Percentiles rank a stretch among this genome's conserved stretches.
Conservation (phyloP, 129 eudicot species). For the Pulicaria dysenterica region DNA sequence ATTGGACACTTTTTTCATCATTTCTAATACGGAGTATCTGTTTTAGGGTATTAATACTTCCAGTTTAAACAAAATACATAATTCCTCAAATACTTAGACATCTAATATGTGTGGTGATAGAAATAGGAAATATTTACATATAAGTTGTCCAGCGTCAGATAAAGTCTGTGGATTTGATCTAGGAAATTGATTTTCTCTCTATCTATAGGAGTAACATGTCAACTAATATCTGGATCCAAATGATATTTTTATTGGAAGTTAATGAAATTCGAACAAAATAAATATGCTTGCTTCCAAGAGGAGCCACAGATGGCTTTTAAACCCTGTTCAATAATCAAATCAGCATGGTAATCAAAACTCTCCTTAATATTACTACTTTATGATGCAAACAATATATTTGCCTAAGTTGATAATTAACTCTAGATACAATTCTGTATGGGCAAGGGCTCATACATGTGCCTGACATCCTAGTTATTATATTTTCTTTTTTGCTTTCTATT, state of each 20-base stretch:
- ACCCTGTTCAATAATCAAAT: neutral
- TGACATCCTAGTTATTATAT: too few species aligned
- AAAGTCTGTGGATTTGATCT: too few species aligned
- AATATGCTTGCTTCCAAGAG: neutral
- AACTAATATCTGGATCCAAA: neutral
- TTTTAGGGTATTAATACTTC: neutral
- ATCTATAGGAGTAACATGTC: neutral
- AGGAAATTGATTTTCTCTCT: too few species aligned
- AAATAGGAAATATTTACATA: neutral
- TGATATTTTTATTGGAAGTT: neutral
- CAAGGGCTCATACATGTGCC: too few species aligned
- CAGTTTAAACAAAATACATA: slow-evolving; percentile 8
- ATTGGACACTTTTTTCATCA: neutral
- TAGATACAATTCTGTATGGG: neutral
- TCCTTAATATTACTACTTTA: neutral
- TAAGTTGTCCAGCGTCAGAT: neutral
- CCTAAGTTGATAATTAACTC: neutral
- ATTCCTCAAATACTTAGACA: neutral
- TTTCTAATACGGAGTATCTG: neutral
- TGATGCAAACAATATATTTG: neutral
- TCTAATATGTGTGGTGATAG: neutral
- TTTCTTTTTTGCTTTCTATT: too few species aligned
- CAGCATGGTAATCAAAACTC: neutral
- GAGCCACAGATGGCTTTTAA: neutral
- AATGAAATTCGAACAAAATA: neutral